These are phyloP conservation scores for Serendipita sp. DNA, from an alignment of 1,284 basidiomycete species.

Conservation along the genomic window DNA sequence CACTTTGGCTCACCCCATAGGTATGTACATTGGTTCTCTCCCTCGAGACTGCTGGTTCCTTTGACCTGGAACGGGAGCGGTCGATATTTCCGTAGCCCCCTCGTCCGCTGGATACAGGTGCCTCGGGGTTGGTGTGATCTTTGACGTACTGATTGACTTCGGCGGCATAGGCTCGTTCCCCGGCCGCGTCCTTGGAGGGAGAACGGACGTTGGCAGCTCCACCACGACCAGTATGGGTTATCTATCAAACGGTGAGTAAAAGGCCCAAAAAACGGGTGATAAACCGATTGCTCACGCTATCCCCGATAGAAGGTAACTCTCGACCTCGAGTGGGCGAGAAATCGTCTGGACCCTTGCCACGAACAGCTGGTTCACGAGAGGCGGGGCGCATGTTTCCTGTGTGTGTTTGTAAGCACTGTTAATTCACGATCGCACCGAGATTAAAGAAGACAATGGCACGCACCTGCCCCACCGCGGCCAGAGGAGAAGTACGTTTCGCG, in stretches of 20 bases:
- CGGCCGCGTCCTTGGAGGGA: constrained; percentile 38
- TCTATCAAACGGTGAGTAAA: constrained; percentile 19
- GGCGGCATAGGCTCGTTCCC: constrained; percentile 17
- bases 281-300: constrained; percentile 20
- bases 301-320: constrained; percentile 28
- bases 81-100: constrained; percentile 55
- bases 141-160: constrained; percentile 34
- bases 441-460: neutral
- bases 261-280: constrained; percentile 6
- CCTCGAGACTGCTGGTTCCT: constrained; percentile 6
- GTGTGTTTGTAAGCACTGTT: neutral
- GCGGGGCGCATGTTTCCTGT: constrained; percentile 46
- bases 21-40: neutral
- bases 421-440: neutral
- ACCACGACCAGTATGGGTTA: constrained; percentile 57
- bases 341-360: constrained; percentile 28
- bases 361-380: constrained; percentile 27
- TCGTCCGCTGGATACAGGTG: constrained; percentile 39
- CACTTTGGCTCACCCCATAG: neutral
- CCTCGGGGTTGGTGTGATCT: constrained; percentile 17
- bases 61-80: constrained; percentile 15
- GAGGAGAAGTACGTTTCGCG: neutral
- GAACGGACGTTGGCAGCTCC: constrained; percentile 67
- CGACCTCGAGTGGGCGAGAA: constrained; percentile 38
- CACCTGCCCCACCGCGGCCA: neutral